A percentile compares a stretch with the other conserved stretches of the same genome.
Conservation (phyloP, 1,139 yeast genomes). For the Geotrichum australiense region DNA sequence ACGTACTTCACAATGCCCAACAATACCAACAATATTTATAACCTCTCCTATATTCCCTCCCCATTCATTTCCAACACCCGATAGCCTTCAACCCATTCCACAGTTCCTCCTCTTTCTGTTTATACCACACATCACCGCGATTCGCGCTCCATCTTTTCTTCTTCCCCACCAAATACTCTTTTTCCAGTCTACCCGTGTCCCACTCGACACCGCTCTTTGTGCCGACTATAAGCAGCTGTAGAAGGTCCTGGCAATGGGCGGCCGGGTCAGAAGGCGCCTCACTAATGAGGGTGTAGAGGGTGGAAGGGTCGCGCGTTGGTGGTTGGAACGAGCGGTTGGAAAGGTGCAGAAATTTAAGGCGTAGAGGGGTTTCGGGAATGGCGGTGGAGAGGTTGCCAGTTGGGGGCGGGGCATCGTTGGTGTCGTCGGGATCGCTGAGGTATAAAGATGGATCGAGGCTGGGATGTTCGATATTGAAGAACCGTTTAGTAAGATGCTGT, state of each 20-base stretch:
- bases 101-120: background rate
- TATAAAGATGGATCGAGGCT: too few species aligned
- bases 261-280: background rate
- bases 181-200: background rate
- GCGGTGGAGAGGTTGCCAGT: too few species aligned
- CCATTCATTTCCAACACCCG: conserved; percentile 5
- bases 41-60: too few species aligned
- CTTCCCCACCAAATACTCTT: conserved; percentile 2
- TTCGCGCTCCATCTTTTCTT: background rate
- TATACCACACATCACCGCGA: background rate
- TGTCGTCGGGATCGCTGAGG: too few species aligned
- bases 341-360: background rate
- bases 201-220: background rate
- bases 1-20: too few species aligned
- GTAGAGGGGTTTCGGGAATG: too few species aligned
- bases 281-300: background rate
- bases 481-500: background rate
- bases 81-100: background rate
- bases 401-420: too few species aligned
- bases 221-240: background rate
- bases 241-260: background rate
- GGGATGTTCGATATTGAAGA: background rate
- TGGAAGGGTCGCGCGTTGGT: background rate
- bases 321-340: background rate
- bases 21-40: too few species aligned